These are phyloP conservation scores for Purshia tridentata DNA, from an alignment of 306 rosid genomes.

Conservation along the genomic window DNA sequence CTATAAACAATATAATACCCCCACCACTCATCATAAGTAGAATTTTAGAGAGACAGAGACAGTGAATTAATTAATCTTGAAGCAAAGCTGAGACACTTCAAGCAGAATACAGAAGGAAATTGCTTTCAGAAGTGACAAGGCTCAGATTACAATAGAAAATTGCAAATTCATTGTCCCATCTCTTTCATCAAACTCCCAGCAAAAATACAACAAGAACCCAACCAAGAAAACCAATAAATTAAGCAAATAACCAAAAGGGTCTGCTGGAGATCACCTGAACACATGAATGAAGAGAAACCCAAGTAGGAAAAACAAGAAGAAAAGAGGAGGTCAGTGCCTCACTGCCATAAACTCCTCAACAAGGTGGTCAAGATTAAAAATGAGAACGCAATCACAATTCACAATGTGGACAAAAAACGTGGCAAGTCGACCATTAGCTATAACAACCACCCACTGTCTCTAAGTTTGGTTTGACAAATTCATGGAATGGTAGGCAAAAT, in stretches of 20 bases:
- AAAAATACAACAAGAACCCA: not conserved
- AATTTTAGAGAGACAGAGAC: not conserved
- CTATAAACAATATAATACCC: constrained; percentile 19
- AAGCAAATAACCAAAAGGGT: not conserved
- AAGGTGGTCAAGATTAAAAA: not conserved
- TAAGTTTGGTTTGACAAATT: constrained; percentile 32
- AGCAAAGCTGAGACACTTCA: constrained; percentile 9
- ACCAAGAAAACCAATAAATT: constrained; percentile 22
- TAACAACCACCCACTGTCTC: constrained; percentile 8
- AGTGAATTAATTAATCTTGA: not conserved
- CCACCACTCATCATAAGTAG: constrained; percentile 28
- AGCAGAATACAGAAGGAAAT: not conserved
- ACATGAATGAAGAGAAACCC: constrained; percentile 7
- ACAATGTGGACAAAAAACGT: constrained; percentile 1
- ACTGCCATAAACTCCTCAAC: constrained; percentile 12
- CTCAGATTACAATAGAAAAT: not conserved
- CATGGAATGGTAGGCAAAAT: constrained; percentile 21
- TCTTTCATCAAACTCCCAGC: not conserved
- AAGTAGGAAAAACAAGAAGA: not conserved
- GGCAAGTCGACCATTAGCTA: constrained; percentile 1
- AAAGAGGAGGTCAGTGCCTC: not conserved
- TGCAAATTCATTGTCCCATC: not conserved
- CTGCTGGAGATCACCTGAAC: constrained; percentile 19
- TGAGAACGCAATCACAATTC: not conserved
- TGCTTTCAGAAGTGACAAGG: not conserved